Percentiles rank a stretch among this genome's conserved stretches.
Evolutionary conservation across 805 yeast species (phyloP).

Genomic region (Saturnispora besseyi): DNA sequence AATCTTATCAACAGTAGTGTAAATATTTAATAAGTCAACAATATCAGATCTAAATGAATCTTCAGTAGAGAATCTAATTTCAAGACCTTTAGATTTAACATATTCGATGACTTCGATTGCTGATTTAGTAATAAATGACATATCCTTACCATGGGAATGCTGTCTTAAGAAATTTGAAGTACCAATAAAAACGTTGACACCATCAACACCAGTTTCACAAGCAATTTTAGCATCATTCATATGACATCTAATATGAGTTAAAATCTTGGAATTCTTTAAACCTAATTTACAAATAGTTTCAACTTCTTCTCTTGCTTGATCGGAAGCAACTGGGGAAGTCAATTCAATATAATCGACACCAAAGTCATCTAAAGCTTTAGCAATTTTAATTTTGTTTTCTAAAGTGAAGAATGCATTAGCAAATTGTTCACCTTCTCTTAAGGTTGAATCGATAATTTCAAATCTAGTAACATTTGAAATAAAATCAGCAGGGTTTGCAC

Average conservation of each 20-base stretch:
- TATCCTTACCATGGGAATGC: constrained; percentile 52
- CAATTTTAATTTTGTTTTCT: constrained; percentile 48
- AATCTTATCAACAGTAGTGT: constrained; percentile 51
- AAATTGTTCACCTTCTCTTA: constrained; percentile 58
- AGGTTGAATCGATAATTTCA: constrained; percentile 47
- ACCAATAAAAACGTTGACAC: constrained; percentile 54
- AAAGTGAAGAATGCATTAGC: constrained; percentile 54
- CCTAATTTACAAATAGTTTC: constrained; percentile 54
- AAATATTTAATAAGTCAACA: constrained; percentile 49
- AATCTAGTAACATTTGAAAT: constrained; percentile 46
- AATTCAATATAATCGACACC: constrained; percentile 55
- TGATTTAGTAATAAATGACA: constrained; percentile 47
- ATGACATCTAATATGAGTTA: constrained; percentile 54
- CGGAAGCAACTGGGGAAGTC: constrained; percentile 53
- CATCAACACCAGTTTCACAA: constrained; percentile 55
- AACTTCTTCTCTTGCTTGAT: constrained; percentile 48
- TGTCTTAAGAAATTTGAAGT: constrained; percentile 49
- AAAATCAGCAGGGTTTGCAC: constrained; percentile 50
- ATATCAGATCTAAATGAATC: constrained; percentile 54
- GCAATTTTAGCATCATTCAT: constrained; percentile 55
- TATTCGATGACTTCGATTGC: constrained; percentile 53
- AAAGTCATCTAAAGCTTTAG: constrained; percentile 51
- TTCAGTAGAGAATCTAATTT: constrained; percentile 49
- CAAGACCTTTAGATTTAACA: constrained; percentile 52
- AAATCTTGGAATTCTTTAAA: constrained; percentile 42